A percentile compares a stretch with the other conserved stretches of the same genome.
phyloP scores from a whole-genome alignment of 345 rosid genomes.

The Atalantia buxifolia region DNA sequence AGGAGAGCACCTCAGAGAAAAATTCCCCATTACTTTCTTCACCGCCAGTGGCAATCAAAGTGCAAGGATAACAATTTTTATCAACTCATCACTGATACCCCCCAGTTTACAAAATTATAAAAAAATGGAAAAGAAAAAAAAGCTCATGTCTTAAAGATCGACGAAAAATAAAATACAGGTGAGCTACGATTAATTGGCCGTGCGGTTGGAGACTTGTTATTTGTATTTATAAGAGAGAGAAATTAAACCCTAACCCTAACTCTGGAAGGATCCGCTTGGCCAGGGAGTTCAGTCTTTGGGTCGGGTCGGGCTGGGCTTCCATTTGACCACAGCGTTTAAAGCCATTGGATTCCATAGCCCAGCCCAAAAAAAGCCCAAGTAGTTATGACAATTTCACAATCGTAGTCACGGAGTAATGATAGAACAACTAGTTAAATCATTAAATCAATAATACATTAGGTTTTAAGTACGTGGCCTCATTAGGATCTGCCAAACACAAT shows the following conservation, averaged over 20 bases:
- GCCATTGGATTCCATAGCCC: too few species aligned
- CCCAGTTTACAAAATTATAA: background rate
- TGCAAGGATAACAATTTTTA: slow-evolving; percentile 62
- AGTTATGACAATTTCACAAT: too few species aligned
- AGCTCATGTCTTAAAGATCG: background rate
- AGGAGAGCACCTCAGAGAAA: slow-evolving; percentile 33
- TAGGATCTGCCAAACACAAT: too few species aligned
- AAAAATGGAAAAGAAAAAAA: too few species aligned
- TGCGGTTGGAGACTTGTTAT: background rate
- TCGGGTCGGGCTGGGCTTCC: background rate
- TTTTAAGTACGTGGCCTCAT: too few species aligned
- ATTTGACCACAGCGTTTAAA: background rate
- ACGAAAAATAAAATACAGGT: background rate
- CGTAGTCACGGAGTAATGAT: too few species aligned
- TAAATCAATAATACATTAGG: background rate
- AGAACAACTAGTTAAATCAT: too few species aligned
- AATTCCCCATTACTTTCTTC: slow-evolving; percentile 51
- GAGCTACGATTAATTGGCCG: background rate
- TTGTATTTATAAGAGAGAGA: background rate
- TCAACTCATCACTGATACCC: slow-evolving; percentile 45
- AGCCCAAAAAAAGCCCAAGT: too few species aligned
- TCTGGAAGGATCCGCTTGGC: background rate
- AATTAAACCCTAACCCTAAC: slow-evolving; percentile 4
- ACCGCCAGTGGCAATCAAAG: slow-evolving; percentile 58
- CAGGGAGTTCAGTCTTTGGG: background rate